Evolutionary conservation across 306 rosid genomes (phyloP).

Genomic region (Carpinus viminea): DNA sequence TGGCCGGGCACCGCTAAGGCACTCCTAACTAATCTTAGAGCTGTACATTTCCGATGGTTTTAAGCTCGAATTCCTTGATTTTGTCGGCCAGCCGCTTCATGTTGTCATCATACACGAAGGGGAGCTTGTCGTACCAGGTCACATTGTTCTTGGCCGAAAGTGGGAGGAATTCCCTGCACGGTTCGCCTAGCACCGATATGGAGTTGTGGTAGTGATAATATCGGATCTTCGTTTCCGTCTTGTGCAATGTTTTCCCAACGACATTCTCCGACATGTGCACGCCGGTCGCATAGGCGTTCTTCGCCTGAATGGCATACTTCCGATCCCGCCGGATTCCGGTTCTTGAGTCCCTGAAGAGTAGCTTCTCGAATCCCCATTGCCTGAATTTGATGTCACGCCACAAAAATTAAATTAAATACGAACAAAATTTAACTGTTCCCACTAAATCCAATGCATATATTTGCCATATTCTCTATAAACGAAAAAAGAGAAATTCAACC

Average conservation of each 20-base stretch:
- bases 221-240: conserved; percentile 41
- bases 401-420: background rate
- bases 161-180: conserved; percentile 35
- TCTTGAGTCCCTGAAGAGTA: conserved; percentile 36
- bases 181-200: conserved; percentile 33
- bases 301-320: conserved; percentile 44
- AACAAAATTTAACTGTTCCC: background rate
- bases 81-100: conserved; percentile 36
- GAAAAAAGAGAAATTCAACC: too few relatives aligned
- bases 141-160: conserved; percentile 30
- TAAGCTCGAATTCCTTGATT: conserved; percentile 35
- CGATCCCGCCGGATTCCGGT: conserved; percentile 40
- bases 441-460: background rate
- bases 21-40: background rate
- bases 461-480: too few relatives aligned
- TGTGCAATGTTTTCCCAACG: conserved; percentile 38
- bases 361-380: conserved; percentile 49
- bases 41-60: conserved; percentile 22
- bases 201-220: conserved; percentile 47
- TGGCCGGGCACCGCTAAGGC: background rate
- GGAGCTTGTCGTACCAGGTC: conserved; percentile 28
- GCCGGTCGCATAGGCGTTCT: conserved; percentile 43
- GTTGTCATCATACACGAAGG: conserved; percentile 33
- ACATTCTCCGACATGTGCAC: conserved; percentile 54
- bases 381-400: conserved; percentile 21